Evolutionary conservation across 768 basidiomycete genomes (phyloP).

Genomic region (Daedaleopsis sinensis): DNA sequence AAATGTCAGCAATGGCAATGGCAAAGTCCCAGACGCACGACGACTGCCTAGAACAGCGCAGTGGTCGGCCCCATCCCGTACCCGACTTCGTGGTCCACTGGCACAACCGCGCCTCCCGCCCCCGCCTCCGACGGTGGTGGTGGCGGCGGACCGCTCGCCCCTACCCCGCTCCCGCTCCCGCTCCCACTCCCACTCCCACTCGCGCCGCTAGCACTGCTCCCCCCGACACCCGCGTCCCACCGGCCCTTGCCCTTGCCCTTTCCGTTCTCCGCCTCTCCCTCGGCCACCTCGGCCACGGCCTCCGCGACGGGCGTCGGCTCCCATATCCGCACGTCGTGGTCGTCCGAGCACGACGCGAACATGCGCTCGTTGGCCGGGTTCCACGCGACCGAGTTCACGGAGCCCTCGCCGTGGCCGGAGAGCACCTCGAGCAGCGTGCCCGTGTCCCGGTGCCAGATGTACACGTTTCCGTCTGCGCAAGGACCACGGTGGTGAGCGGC

Average conservation of each 20-base stretch:
- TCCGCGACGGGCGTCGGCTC: conserved; percentile 41
- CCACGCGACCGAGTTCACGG: conserved; percentile 97
- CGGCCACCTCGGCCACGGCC: conserved; percentile 4
- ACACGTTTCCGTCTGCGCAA: conserved; percentile 81
- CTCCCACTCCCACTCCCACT: too few species aligned
- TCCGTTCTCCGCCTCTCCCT: conserved; percentile 16
- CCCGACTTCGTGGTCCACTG: conserved; percentile 10
- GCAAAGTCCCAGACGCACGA: not conserved
- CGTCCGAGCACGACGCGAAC: conserved; percentile 97
- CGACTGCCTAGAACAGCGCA: conserved; percentile 15
- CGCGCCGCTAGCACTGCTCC: not conserved
- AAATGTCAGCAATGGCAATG: not conserved
- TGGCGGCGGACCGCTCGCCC: not conserved
- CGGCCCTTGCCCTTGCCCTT: conserved; percentile 27
- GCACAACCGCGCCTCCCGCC: not conserved
- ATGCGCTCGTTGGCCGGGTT: conserved; percentile 86
- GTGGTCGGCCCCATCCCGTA: conserved; percentile 21
- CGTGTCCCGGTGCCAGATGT: conserved; percentile 93
- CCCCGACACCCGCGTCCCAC: conserved; percentile 13
- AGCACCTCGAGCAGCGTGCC: conserved; percentile 86
- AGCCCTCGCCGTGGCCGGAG: conserved; percentile 83
- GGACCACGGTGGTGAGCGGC: not conserved
- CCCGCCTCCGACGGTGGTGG: not conserved
- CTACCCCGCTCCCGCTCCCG: not conserved
- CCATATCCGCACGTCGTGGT: conserved; percentile 90